Percentiles rank a stretch among this genome's conserved stretches.
phyloP scores from a whole-genome alignment of 2,329 filamentous ascomycete genomes.

The Ascosphaera apis region DNA sequence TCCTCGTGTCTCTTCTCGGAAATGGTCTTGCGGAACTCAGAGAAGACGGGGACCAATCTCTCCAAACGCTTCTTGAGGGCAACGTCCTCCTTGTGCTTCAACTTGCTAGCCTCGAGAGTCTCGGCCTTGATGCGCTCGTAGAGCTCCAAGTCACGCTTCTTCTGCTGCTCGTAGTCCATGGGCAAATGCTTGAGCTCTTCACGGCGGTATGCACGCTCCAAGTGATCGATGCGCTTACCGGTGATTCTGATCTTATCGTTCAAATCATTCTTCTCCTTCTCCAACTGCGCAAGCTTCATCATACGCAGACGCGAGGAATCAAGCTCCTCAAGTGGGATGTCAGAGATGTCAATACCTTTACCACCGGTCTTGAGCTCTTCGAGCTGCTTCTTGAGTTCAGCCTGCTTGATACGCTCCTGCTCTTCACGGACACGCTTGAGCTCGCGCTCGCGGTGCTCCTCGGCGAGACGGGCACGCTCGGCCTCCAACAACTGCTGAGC shows the following conservation, averaged over 20 bases:
- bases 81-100: slow-evolving; percentile 78
- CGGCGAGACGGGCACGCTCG: slow-evolving; percentile 68
- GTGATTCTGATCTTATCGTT: slow-evolving; percentile 77
- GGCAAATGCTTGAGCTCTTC: slow-evolving; percentile 84
- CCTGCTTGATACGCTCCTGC: slow-evolving; percentile 69
- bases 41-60: slow-evolving; percentile 65
- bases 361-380: slow-evolving; percentile 75
- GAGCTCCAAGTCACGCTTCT: slow-evolving; percentile 50
- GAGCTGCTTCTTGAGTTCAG: slow-evolving; percentile 81
- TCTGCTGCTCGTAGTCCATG: slow-evolving; percentile 66
- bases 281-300: slow-evolving; percentile 84
- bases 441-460: slow-evolving; percentile 81
- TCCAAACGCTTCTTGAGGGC: slow-evolving; percentile 82
- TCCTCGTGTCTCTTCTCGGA: slow-evolving; percentile 77
- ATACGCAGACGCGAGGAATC: slow-evolving; percentile 78
- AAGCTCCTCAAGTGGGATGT: slow-evolving; percentile 53
- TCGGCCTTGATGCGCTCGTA: slow-evolving; percentile 61
- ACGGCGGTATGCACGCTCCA: slow-evolving; percentile 89
- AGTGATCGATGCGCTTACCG: slow-evolving; percentile 85
- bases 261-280: slow-evolving; percentile 94
- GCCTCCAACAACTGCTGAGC: slow-evolving; percentile 77
- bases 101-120: slow-evolving; percentile 56
- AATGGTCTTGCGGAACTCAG: slow-evolving; percentile 58
- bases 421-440: slow-evolving; percentile 67
- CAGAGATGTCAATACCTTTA: slow-evolving; percentile 56